Evolutionary conservation across 768 basidiomycete genomes (phyloP), one percentile per base, ranked within the genome.

Genomic region (Asterophora lycoperdoides): DNA sequence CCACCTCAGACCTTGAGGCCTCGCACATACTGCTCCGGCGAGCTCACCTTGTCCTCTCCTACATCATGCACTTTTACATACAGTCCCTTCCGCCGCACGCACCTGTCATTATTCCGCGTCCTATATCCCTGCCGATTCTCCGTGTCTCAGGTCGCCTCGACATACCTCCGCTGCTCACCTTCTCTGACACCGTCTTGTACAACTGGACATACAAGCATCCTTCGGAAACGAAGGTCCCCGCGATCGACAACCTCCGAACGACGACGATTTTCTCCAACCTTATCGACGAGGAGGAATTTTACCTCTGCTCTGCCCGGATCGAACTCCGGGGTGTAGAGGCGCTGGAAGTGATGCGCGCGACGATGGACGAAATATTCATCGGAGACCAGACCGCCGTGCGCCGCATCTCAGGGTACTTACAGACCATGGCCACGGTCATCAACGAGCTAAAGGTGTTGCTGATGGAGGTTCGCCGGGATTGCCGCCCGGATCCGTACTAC

Each of bases 111-210:
- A 84, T 97, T 36, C 93, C 93, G 5, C 66, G 74, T 0, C 68
- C 83, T 0, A 67, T 97, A 44, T 75, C 88, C 8, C 64, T 91
- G 5, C 93, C 94, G 1, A 77, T 92, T 29, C 73, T 93, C 15
- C 75, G 80, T 48, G 77, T 92, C 13, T 88, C 80, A 18, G 64
- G 72, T 0, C 69, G 84, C 38, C 80, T 96, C 8, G 82, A 87
- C 46, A 69, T 96, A 1, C 93, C 94, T 0, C 92, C 94, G 0
- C 73, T 95, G 34, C 74, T 93, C 49, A 96, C 93, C 3, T 96
- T 93, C 62, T 85, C 93, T 8, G 93, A 95, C 63, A 86, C 85
- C 23, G 93, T 96, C 7, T 77, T 96, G 20, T 96, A 93, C 68
- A 95, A 95, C 63, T 89, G 86, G 84, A 45, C 60, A 52, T 71